Conservation (phyloP, 805 yeast species). For the Kodamaea kakaduensis region DNA sequence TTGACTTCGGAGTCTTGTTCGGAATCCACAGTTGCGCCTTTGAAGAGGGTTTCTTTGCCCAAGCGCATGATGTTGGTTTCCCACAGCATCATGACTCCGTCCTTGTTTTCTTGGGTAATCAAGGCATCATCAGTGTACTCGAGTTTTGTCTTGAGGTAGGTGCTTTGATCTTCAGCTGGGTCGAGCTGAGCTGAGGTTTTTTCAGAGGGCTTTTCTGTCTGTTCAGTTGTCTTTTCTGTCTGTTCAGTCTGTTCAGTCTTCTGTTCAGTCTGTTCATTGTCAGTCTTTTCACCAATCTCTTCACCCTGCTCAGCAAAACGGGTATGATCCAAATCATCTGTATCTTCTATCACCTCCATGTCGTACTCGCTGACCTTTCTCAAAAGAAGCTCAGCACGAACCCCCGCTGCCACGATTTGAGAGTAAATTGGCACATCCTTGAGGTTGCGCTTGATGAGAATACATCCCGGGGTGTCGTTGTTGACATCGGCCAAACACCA, state of each 20-base stretch:
- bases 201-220: not conserved
- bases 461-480: slow-evolving; percentile 81
- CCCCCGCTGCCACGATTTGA: slow-evolving; percentile 76
- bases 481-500: slow-evolving; percentile 78
- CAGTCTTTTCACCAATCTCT: slow-evolving; percentile 5
- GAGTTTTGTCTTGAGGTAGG: slow-evolving; percentile 62
- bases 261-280: slow-evolving; percentile 11
- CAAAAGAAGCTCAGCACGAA: slow-evolving; percentile 78
- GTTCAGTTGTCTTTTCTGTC: slow-evolving; percentile 13
- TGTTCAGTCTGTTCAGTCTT: slow-evolving; percentile 12
- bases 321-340: slow-evolving; percentile 25
- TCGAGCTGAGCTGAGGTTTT: slow-evolving; percentile 21
- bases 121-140: slow-evolving; percentile 67
- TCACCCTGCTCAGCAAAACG: slow-evolving; percentile 15
- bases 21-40: slow-evolving; percentile 30
- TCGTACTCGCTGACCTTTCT: slow-evolving; percentile 64
- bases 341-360: slow-evolving; percentile 54
- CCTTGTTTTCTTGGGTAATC: slow-evolving; percentile 66
- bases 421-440: slow-evolving; percentile 38
- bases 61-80: slow-evolving; percentile 76
- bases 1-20: slow-evolving; percentile 39
- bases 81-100: slow-evolving; percentile 99
- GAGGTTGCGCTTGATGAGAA: slow-evolving; percentile 52
- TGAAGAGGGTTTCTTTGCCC: slow-evolving; percentile 73
- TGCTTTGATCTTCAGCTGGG: slow-evolving; percentile 61